Percentiles rank a stretch among this genome's conserved stretches.
phyloP scores from a whole-genome alignment of 306 rosid species.

The Cucumis hystrix region DNA sequence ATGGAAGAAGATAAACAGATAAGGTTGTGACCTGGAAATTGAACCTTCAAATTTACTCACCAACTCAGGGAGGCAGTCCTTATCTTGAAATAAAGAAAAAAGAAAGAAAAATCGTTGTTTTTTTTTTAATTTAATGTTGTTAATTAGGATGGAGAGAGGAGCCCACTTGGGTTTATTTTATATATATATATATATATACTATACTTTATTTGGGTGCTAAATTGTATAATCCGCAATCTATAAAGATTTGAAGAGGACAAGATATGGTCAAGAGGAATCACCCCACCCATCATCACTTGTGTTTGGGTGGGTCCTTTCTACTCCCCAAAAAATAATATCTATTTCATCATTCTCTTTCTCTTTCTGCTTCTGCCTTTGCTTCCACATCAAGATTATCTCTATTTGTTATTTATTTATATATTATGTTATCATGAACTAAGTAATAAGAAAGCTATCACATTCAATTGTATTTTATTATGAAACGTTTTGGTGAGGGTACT shows the following conservation, averaged over 20 bases:
- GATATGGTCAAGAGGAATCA: neutral
- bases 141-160: neutral
- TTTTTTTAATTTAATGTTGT: neutral
- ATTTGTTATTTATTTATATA: neutral
- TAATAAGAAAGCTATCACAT: neutral
- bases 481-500: no score
- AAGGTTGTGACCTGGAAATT: neutral
- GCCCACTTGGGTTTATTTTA: neutral
- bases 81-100: neutral
- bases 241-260: neutral
- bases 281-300: neutral
- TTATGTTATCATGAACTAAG: neutral
- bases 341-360: neutral
- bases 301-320: neutral
- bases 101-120: neutral
- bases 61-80: neutral
- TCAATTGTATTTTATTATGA: neutral
- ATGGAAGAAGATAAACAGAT: neutral
- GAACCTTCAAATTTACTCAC: neutral
- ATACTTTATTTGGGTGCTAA: neutral
- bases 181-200: no score
- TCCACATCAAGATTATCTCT: neutral
- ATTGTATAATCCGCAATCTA: neutral
- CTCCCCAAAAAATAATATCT: neutral
- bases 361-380: neutral